These are phyloP conservation scores for Zygosaccharomyces pseudorouxii DNA, from an alignment of 805 yeast species.

Conservation along the genomic window DNA sequence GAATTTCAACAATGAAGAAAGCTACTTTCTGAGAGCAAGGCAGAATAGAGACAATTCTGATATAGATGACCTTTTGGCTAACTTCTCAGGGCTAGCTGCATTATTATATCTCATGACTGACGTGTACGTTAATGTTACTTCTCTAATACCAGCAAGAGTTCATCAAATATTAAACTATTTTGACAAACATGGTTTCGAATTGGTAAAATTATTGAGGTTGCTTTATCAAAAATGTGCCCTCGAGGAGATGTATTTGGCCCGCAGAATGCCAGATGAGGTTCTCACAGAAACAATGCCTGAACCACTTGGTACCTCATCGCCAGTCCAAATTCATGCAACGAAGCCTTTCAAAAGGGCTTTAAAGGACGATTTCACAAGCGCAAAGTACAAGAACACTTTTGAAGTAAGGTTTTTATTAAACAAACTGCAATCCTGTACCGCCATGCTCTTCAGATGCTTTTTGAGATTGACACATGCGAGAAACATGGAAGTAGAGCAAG, in stretches of 20 bases:
- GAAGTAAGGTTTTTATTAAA: slow-evolving; percentile 50
- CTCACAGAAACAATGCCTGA: slow-evolving; percentile 37
- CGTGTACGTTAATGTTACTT: slow-evolving; percentile 50
- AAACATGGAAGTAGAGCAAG: slow-evolving; percentile 26
- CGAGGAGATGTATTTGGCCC: slow-evolving; percentile 55
- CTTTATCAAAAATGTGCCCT: slow-evolving; percentile 48
- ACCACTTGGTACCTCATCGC: slow-evolving; percentile 38
- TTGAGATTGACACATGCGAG: slow-evolving; percentile 45
- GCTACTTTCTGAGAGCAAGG: slow-evolving; percentile 28
- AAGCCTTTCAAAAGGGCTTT: slow-evolving; percentile 38
- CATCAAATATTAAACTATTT: slow-evolving; percentile 27
- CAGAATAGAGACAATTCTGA: slow-evolving; percentile 11
- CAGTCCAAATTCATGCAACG: slow-evolving; percentile 40
- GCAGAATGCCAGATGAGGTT: slow-evolving; percentile 47
- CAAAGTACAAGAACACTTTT: slow-evolving; percentile 58
- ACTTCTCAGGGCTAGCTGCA: slow-evolving; percentile 37
- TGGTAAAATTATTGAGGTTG: slow-evolving; percentile 41
- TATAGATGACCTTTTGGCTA: slow-evolving; percentile 18
- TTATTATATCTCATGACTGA: slow-evolving; percentile 51
- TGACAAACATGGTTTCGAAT: slow-evolving; percentile 35
- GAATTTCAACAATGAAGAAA: slow-evolving; percentile 15
- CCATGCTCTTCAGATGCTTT: slow-evolving; percentile 42
- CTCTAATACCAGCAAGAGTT: slow-evolving; percentile 45
- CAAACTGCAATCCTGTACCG: slow-evolving; percentile 44
- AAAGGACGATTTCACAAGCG: slow-evolving; percentile 44